Evolutionary conservation across 352 stramenopile genomes (phyloP).

Genomic region (Phytopythium cucurbitacearum): DNA sequence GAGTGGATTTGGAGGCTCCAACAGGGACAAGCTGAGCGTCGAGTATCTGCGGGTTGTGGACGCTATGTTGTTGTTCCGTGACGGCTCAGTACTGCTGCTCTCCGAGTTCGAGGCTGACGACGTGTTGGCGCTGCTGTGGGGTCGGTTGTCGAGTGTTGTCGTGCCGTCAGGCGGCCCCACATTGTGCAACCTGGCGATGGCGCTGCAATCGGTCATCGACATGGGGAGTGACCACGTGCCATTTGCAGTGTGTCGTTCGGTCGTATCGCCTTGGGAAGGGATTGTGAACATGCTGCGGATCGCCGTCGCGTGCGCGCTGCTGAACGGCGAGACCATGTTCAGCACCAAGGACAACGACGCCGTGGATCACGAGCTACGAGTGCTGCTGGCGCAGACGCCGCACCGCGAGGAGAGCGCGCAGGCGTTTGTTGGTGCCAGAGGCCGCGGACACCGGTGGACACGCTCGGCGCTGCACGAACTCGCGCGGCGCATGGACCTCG

Average conservation of each 20-base stretch:
- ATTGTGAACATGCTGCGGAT: constrained; percentile 1
- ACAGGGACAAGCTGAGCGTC: constrained; percentile 4
- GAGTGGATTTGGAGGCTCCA: too few relatives aligned
- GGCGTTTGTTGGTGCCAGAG: constrained; percentile 24
- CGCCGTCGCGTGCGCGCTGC: constrained; percentile 15
- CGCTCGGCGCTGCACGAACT: constrained; percentile 37
- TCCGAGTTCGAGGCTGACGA: constrained; percentile 35
- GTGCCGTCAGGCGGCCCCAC: neutral
- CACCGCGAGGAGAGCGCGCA: constrained; percentile 18
- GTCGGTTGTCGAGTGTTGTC: neutral
- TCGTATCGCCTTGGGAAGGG: neutral
- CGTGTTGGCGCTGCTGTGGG: constrained; percentile 31
- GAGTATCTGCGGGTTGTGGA: constrained; percentile 31
- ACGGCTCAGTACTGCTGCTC: constrained; percentile 30
- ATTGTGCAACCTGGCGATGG: neutral
- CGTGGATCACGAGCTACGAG: constrained; percentile 9
- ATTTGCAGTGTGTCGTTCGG: neutral
- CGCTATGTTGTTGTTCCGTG: constrained; percentile 31
- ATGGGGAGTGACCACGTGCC: too few relatives aligned
- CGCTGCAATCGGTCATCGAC: too few relatives aligned
- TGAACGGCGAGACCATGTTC: constrained; percentile 34
- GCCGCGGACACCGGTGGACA: constrained; percentile 27
- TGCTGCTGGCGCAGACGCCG: constrained; percentile 11
- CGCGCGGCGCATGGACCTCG: constrained; percentile 31
- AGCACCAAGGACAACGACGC: neutral